These are phyloP conservation scores for Xylariales sp. DNA, from an alignment of 2,329 filamentous ascomycete species.

Conservation along the genomic window DNA sequence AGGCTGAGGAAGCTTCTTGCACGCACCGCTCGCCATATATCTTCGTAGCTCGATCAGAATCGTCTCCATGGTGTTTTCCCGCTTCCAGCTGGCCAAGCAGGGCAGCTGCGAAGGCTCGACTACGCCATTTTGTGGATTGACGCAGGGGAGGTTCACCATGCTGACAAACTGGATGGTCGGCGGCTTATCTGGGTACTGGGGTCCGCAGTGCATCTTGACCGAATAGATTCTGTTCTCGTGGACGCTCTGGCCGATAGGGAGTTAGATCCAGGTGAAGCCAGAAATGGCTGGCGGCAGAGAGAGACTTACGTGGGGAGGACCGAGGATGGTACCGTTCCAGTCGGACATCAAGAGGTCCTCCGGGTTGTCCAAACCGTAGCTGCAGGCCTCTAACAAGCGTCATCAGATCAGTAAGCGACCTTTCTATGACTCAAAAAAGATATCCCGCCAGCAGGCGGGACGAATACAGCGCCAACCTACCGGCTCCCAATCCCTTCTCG, in stretches of 20 bases:
- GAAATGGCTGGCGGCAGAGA: neutral
- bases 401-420: neutral
- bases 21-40: slow-evolving; percentile 85
- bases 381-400: slow-evolving; percentile 73
- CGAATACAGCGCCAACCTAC: too few relatives aligned
- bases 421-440: too few relatives aligned
- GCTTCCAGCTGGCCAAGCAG: slow-evolving; percentile 85
- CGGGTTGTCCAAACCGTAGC: slow-evolving; percentile 89
- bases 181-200: slow-evolving; percentile 82
- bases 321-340: slow-evolving; percentile 97
- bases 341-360: slow-evolving; percentile 96
- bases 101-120: slow-evolving; percentile 82
- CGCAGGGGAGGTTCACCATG: slow-evolving; percentile 94
- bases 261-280: neutral
- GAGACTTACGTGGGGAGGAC: slow-evolving; percentile 81
- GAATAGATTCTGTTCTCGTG: slow-evolving; percentile 99
- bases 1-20: slow-evolving; percentile 95
- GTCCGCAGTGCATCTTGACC: slow-evolving; percentile 91
- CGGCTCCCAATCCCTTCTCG: slow-evolving; percentile 92
- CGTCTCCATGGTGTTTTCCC: slow-evolving; percentile 93
- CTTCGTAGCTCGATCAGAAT: slow-evolving; percentile 82
- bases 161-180: slow-evolving; percentile 90
- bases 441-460: too few relatives aligned
- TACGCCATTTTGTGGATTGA: slow-evolving; percentile 73
- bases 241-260: slow-evolving; percentile 68